Evolutionary conservation across 2,329 filamentous ascomycete species (phyloP), one percentile per base, ranked within the genome.

Genomic region (Botrytis byssoidea): DNA sequence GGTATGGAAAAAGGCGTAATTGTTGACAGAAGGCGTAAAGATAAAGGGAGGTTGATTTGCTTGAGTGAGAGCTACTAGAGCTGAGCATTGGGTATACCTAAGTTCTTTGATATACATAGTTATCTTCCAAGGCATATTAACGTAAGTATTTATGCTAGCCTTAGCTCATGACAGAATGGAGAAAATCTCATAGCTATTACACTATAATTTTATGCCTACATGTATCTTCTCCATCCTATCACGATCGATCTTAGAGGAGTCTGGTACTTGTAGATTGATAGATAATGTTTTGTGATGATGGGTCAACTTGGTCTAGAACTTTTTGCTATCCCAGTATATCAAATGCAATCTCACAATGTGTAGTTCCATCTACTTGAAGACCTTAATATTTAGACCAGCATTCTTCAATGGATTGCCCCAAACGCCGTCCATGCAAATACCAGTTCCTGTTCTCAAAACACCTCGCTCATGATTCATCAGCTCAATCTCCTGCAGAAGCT

Each of bases 401-500:
- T 73, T 37, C 8, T 74, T 67, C 29, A 40, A 44, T 64, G 32
- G 29, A 66, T 55, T 57, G 40, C 46, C 48, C 51, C 32, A 14
- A 73, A 75, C 65, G 60, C 69, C 73, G 70, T 65, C 48, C 61
- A 72, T 70, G 61, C 40, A 60, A 63, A 48, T 66, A 8, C 44
- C 59, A 32, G 40, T 55, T 29, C 46, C 35, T 22, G 40, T 46
- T 32, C 61, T 51, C 60, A 37, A 64, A 72, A 70, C 9, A 37
- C 37, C 71, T 51, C 66, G 48, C 70, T 73, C 73, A 72, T 72
- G 12, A 74, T 37, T 48, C 73, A 57, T 71, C 72, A 74, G 68
- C 74, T 73, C 75, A 76, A 73, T 76, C 75, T 35, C 72, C 74
- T 32, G 70, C 75, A 25, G 77, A 76, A 65, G 69, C 78, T 64